phyloP scores from a whole-genome alignment of 192 early-diverging fungal genomes.

The Hyaloraphidium curvatum region DNA sequence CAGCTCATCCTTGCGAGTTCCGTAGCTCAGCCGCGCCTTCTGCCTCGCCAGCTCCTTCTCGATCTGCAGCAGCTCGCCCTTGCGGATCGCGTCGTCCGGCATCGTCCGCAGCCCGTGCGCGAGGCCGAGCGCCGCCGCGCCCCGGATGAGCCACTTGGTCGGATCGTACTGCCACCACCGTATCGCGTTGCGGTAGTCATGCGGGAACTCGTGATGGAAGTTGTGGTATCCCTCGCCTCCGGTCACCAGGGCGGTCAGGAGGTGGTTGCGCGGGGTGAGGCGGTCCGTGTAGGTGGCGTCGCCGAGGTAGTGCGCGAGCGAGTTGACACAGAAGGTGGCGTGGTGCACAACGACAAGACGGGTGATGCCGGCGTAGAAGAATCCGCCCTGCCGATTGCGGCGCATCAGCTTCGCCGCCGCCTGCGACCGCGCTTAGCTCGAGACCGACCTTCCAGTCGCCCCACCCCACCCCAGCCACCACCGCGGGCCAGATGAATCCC shows the following conservation, averaged over 20 bases:
- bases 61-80: constrained; percentile 61
- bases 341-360: constrained; percentile 67
- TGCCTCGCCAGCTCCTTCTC: constrained; percentile 46
- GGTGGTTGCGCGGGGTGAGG: constrained; percentile 63
- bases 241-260: constrained; percentile 57
- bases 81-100: constrained; percentile 58
- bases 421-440: background rate
- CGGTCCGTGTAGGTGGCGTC: constrained; percentile 59
- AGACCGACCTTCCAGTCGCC: constrained; percentile 38
- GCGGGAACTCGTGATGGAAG: constrained; percentile 74
- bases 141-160: constrained; percentile 63
- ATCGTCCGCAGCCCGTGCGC: constrained; percentile 53
- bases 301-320: constrained; percentile 58
- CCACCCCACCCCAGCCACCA: constrained; percentile 67
- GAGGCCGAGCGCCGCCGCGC: constrained; percentile 34
- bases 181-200: constrained; percentile 72
- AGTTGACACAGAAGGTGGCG: constrained; percentile 76
- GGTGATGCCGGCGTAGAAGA: constrained; percentile 49
- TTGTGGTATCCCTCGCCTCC: constrained; percentile 73
- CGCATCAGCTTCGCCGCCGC: background rate
- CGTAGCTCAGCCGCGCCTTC: constrained; percentile 48
- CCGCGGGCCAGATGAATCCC: constrained; percentile 58
- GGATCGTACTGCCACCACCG: constrained; percentile 58
- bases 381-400: constrained; percentile 30
- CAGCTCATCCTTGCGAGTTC: constrained; percentile 42